These are phyloP conservation scores for Eucalyptus curtisii DNA, from an alignment of 345 rosid species.

Conservation along the genomic window DNA sequence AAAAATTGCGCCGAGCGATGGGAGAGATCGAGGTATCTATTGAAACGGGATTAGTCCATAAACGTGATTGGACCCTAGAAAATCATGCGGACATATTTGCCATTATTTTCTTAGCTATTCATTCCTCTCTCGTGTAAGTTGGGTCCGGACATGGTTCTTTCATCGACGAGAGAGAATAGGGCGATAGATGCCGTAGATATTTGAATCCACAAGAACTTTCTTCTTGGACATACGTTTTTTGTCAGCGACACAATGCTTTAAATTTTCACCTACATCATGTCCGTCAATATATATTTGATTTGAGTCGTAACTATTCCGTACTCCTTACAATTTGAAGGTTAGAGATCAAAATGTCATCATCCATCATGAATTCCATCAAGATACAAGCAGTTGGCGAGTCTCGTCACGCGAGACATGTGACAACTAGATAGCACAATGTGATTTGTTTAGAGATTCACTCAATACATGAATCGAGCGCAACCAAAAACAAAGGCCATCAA, in stretches of 20 bases:
- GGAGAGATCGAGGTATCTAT: neutral
- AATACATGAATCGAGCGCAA: too few species aligned
- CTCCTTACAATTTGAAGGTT: accelerated
- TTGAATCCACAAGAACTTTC: neutral
- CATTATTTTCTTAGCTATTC: neutral
- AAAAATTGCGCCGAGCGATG: neutral
- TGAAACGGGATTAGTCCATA: neutral
- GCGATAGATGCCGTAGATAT: neutral
- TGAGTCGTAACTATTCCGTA: accelerated
- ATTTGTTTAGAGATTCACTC: too few species aligned
- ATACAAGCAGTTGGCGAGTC: accelerated
- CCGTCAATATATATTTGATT: neutral
- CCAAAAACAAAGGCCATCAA: too few species aligned
- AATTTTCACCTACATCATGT: accelerated
- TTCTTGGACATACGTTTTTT: neutral
- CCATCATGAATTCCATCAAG: neutral
- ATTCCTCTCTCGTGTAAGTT: neutral
- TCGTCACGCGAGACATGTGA: neutral
- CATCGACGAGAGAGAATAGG: neutral
- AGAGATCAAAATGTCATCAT: neutral
- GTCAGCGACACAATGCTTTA: neutral
- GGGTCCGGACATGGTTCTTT: neutral
- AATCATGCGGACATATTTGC: neutral
- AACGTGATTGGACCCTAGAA: neutral
- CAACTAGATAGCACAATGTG: too few species aligned